Base-by-base conservation (phyloP, 2,329 filamentous ascomycete species). In the Microthyrium microscopicum region DNA sequence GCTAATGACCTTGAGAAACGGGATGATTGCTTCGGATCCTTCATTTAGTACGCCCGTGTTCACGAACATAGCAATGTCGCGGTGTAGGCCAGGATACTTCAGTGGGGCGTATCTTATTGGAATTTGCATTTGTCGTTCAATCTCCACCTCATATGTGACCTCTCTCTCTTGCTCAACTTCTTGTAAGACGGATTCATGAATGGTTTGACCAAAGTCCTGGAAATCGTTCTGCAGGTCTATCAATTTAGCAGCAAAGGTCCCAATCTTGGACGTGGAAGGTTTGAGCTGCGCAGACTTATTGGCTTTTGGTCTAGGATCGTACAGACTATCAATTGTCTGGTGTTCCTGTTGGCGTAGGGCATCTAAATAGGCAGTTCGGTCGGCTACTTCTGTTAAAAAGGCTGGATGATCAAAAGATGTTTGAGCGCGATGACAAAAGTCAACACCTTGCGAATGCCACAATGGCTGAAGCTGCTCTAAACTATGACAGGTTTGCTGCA, bases 81-180 rank as follows among this genome's bases (percentile, higher is more conserved):
- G 42, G 30, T 70, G 57, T 0, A 76, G 55, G 0, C 60, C 58
- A 0, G 55, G 47, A 25, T 67, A 67, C 0, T 39, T 38, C 1
- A 61, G 45, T 2, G 66, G 45, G 1, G 41, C 43, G 36, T 57
- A 61, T 0, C 56, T 47, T 0, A 47, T 24, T 0, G 59, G 62
- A 19, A 56, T 62, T 42, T 73, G 61, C 2, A 64, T 52, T 40
- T 73, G 61, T 1, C 70, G 63, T 0, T 73, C 60, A 5, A 59
- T 52, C 36, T 77, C 69, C 0, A 74, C 59, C 40, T 76, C 63
- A 12, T 64, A 58, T 3, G 66, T 69, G 0, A 74, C 60, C 39
- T 77, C 70, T 12, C 70, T 53, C 40, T 76, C 68, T 37, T 60
- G 56, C 31, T 62, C 57, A 2, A 64, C 72, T 35, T 79, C 73